Evolutionary conservation across 768 basidiomycete genomes (phyloP).

Genomic region (Kwoniella sp.): DNA sequence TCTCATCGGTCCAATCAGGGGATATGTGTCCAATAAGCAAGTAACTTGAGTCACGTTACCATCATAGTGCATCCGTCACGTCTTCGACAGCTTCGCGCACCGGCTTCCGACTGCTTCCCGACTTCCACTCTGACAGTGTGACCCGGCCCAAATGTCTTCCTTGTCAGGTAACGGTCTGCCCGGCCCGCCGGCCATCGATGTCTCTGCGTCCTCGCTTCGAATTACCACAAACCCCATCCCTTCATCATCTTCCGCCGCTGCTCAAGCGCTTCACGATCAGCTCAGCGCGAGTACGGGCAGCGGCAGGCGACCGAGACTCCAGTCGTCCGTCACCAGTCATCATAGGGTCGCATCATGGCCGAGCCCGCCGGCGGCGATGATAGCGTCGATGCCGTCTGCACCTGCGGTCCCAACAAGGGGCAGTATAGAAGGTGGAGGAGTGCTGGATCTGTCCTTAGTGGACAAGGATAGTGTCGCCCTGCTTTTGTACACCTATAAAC

Average conservation of each 20-base stretch:
- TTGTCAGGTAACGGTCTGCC: constrained; percentile 16
- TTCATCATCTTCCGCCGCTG: constrained; percentile 21
- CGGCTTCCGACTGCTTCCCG: too few species aligned
- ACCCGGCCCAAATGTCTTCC: too few species aligned
- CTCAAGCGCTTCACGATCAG: constrained; percentile 22
- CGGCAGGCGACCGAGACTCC: constrained; percentile 12
- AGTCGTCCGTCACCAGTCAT: constrained; percentile 14
- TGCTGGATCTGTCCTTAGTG: constrained; percentile 14
- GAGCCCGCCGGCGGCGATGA: constrained; percentile 24
- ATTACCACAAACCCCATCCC: constrained; percentile 29
- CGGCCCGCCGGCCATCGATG: constrained; percentile 28
- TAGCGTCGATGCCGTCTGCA: constrained; percentile 29
- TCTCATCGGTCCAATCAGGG: too few species aligned
- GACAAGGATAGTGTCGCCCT: constrained; percentile 26
- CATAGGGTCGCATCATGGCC: constrained; percentile 33
- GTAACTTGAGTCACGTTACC: too few species aligned
- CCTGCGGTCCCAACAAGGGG: constrained; percentile 30
- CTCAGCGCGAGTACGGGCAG: constrained; percentile 16
- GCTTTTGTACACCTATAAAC: constrained; percentile 44
- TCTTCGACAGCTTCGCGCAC: too few species aligned
- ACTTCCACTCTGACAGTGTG: too few species aligned
- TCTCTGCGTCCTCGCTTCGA: constrained; percentile 28
- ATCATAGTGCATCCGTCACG: too few species aligned
- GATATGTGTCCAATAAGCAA: too few species aligned
- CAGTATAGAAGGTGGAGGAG: constrained; percentile 31